Conservation (phyloP, 2,329 filamentous ascomycete genomes). For the Exophiala phaeomuriformis region DNA sequence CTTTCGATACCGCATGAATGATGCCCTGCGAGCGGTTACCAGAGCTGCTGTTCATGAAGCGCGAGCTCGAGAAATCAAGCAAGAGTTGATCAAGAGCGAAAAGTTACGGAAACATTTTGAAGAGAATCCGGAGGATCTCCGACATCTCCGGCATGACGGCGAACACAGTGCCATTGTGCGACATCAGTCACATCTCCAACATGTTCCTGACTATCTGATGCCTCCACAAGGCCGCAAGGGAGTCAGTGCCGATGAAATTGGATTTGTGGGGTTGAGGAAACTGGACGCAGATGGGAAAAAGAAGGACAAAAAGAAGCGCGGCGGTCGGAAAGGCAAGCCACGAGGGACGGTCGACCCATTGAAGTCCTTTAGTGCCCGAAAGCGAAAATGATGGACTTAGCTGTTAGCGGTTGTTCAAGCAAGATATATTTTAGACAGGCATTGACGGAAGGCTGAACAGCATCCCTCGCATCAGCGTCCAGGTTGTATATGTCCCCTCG, state of each 20-base stretch:
- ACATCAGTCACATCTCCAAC: conserved; percentile 81
- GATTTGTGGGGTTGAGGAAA: conserved; percentile 63
- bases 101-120: conserved; percentile 94
- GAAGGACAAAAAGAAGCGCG: conserved; percentile 38
- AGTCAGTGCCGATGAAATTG: conserved; percentile 58
- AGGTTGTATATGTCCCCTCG: too few species aligned
- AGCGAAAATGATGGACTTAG: conserved; percentile 10
- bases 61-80: conserved; percentile 73
- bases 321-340: conserved; percentile 34
- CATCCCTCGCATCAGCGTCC: too few species aligned
- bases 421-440: too few species aligned
- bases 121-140: conserved; percentile 85
- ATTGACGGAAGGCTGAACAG: too few species aligned
- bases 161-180: conserved; percentile 65
- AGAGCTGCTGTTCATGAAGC: conserved; percentile 85
- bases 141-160: conserved; percentile 80
- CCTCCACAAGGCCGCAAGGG: conserved; percentile 68
- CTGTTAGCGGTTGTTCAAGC: too few species aligned
- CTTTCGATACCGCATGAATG: conserved; percentile 90
- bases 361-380: conserved; percentile 71
- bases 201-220: conserved; percentile 88
- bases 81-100: conserved; percentile 87
- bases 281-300: conserved; percentile 43
- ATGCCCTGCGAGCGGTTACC: conserved; percentile 84
- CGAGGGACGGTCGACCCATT: conserved; percentile 72